Evolutionary conservation across 1,284 basidiomycete species (phyloP).

Genomic region (Malassezia japonica): DNA sequence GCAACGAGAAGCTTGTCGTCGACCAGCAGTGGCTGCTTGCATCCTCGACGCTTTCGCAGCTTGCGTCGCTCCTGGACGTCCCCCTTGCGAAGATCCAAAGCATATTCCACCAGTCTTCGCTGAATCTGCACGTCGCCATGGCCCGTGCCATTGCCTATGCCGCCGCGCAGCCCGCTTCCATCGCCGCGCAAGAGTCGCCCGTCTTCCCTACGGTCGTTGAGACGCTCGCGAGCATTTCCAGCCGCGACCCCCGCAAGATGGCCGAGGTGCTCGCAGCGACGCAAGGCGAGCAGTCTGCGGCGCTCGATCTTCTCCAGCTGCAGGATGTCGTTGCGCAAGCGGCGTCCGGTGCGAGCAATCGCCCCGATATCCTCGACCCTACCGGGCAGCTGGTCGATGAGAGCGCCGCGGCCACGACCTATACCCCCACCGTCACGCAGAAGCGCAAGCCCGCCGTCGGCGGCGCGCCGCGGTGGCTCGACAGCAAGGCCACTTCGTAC

Average conservation of each 20-base stretch:
- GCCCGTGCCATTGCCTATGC: conserved; percentile 25
- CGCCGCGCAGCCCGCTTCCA: conserved; percentile 20
- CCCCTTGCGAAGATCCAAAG: conserved; percentile 21
- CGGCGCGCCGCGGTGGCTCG: conserved; percentile 1
- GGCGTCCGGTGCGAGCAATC: conserved; percentile 13
- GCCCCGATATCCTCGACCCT: conserved; percentile 34
- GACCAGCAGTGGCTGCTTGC: conserved; percentile 45
- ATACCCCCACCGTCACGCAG: conserved; percentile 13
- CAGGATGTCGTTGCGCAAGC: conserved; percentile 21
- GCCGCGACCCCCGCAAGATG: conserved; percentile 8
- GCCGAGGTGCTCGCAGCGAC: conserved; percentile 29
- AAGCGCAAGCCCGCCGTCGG: conserved; percentile 12
- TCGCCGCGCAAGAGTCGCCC: conserved; percentile 18
- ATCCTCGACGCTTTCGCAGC: conserved; percentile 37
- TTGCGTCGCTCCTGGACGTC: conserved; percentile 32
- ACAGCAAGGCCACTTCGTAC: background rate
- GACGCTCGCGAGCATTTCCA: conserved; percentile 23
- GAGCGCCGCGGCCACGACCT: conserved; percentile 16
- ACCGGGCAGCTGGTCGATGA: conserved; percentile 19
- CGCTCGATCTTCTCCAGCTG: conserved; percentile 39
- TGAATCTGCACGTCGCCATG: conserved; percentile 31
- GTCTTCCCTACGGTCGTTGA: conserved; percentile 23
- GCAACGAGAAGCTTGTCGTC: conserved; percentile 21
- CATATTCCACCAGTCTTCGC: conserved; percentile 28
- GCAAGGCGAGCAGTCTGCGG: conserved; percentile 34